Evolutionary conservation across 257 asterid species (phyloP), one percentile per base, ranked within the genome.

Genomic region (Thymus quinquecostatus): DNA sequence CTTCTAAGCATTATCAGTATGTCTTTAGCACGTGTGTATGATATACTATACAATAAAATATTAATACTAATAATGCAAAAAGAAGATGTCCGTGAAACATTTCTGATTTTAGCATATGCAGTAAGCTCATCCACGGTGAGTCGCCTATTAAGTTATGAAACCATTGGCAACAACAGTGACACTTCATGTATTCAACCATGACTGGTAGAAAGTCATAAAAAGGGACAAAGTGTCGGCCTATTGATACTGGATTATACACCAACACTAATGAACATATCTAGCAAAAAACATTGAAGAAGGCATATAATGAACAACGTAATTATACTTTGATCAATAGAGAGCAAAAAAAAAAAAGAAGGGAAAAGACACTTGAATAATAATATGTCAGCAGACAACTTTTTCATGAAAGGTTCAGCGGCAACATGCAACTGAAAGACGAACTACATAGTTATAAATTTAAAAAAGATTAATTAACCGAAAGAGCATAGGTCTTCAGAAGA

Each of bases 111-210:
- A 57, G 49, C 60, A 61, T 48, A 41, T 54, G 64, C 47, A 27
- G 55, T 62, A 45, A 32, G 29, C 44, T 45, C 38, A 38, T 27
- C 41, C 40, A 9, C 34, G 8, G 12, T 41, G 6, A 36, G 40
- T 36, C 68, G 11, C 64, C 74, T 34, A 51, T 49, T 56, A 30
- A 50, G 55, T 30, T 51, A 53, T 44, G 13, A 56, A 69, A 47
- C 62, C 29, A 62, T 58, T 27, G 34, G 56, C 12, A 66, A 40
- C 29, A 38, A 50, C 49, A 28, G 53, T 41, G 30, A 30, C 51
- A 38, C 74, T 78, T 68, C 69, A 71, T 54, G 51, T 28, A 75
- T 64, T 45, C 21, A 70, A 53, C 34, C 58, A 70, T 53, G 14
- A 36, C 4, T 10, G 60, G 12, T 64, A 43, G 44, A 57, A 60